These are phyloP conservation scores for Boechera divaricarpa DNA, from an alignment of 345 rosid species.

Conservation along the genomic window DNA sequence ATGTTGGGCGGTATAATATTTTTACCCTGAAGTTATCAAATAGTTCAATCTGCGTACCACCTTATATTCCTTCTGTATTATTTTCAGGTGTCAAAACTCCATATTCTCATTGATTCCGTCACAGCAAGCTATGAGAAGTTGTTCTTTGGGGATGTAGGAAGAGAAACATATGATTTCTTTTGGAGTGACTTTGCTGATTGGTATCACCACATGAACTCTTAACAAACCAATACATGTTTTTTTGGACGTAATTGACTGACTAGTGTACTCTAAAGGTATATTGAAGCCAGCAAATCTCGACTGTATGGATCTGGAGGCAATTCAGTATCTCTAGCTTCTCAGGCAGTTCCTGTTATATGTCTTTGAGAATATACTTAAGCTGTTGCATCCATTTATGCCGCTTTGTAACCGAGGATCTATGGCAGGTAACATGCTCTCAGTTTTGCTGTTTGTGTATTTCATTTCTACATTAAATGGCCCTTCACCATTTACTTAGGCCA, in stretches of 20 bases:
- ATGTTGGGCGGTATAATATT: slow-evolving; percentile 86
- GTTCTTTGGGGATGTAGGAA: slow-evolving; percentile 91
- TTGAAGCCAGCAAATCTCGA: slow-evolving; percentile 96
- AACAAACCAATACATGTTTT: slow-evolving; percentile 26
- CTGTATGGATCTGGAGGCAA: slow-evolving; percentile 64
- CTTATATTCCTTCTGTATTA: slow-evolving; percentile 22
- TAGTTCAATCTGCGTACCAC: slow-evolving; percentile 1
- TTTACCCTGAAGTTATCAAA: slow-evolving; percentile 15
- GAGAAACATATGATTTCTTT: slow-evolving; percentile 94
- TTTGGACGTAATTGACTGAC: slow-evolving; percentile 21
- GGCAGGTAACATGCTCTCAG: slow-evolving; percentile 69
- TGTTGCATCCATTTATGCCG: slow-evolving; percentile 98
- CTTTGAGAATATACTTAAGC: slow-evolving; percentile 80
- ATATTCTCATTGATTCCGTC: slow-evolving; percentile 76
- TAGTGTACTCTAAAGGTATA: slow-evolving; percentile 63
- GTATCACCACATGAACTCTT: slow-evolving; percentile 49
- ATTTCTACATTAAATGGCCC: neutral
- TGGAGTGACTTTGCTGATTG: slow-evolving; percentile 99
- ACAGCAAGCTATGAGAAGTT: slow-evolving; percentile 85
- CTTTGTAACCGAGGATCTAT: slow-evolving; percentile 94
- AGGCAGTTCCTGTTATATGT: slow-evolving; percentile 85
- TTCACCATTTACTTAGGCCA: slow-evolving; percentile 16
- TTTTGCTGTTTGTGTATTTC: neutral
- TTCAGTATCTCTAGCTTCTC: slow-evolving; percentile 63
- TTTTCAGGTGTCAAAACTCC: slow-evolving; percentile 89